These are phyloP conservation scores for Sungouiozyma ichnusensis DNA, from an alignment of 805 yeast species.

Conservation along the genomic window DNA sequence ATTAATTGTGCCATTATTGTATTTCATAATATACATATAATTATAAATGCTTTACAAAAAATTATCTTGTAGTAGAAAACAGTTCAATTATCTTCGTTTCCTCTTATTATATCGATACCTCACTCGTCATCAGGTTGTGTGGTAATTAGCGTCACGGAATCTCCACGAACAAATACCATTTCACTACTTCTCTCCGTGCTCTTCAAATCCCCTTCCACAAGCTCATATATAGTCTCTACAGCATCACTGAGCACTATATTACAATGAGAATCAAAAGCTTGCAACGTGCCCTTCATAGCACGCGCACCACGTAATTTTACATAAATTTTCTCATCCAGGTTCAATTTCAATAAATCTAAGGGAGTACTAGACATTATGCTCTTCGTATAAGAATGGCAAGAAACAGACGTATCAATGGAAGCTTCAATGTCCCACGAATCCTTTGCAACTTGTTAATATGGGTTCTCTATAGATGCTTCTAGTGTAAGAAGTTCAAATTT, in stretches of 20 bases:
- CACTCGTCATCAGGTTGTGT: conserved; percentile 29
- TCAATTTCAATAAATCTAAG: conserved; percentile 76
- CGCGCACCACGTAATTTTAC: conserved; percentile 92
- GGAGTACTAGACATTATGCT: conserved; percentile 45
- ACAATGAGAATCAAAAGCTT: conserved; percentile 93
- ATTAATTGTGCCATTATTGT: no score
- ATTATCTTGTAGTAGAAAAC: no score
- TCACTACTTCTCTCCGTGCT: conserved; percentile 52
- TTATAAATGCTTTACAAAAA: not conserved
- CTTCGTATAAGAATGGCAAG: not conserved
- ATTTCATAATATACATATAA: not conserved
- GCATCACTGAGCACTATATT: conserved; percentile 93
- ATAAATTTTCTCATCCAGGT: conserved; percentile 75
- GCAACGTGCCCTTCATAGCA: conserved; percentile 81
- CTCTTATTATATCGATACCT: not conserved
- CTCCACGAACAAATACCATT: conserved; percentile 96
- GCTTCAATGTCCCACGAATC: not conserved
- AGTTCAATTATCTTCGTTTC: not conserved
- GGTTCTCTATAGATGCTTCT: no score
- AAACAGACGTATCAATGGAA: not conserved
- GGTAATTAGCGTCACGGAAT: conserved; percentile 78
- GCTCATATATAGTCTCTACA: conserved; percentile 61
- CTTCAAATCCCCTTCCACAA: conserved; percentile 39
- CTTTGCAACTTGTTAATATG: conserved; percentile 13
- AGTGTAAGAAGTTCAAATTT: no score